These are phyloP conservation scores for Vinca minor DNA, from an alignment of 257 asterid species.

Conservation along the genomic window DNA sequence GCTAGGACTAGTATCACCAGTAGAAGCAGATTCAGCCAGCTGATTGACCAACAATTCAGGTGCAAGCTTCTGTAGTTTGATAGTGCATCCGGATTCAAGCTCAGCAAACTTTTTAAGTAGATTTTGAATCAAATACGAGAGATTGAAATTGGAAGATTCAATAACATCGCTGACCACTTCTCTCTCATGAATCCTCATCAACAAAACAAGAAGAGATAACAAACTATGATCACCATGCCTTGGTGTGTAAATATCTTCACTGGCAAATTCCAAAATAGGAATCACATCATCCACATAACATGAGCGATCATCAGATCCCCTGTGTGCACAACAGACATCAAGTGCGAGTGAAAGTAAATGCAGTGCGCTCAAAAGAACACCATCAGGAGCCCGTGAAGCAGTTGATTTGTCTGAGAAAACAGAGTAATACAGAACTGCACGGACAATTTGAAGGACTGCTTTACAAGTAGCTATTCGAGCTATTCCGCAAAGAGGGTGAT, in stretches of 20 bases:
- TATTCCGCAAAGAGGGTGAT: constrained; percentile 69
- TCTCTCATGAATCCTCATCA: constrained; percentile 69
- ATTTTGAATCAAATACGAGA: constrained; percentile 47
- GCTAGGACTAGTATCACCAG: constrained; percentile 25
- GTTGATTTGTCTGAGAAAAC: constrained; percentile 48
- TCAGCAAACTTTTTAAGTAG: constrained; percentile 57
- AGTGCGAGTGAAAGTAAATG: constrained; percentile 81
- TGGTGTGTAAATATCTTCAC: constrained; percentile 53
- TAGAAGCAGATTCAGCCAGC: constrained; percentile 33
- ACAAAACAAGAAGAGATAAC: constrained; percentile 81
- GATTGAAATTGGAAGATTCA: constrained; percentile 52
- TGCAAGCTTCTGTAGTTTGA: constrained; percentile 63
- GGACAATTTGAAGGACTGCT: constrained; percentile 62
- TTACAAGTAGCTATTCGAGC: constrained; percentile 85
- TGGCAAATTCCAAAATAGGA: constrained; percentile 71
- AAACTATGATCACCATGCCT: constrained; percentile 73
- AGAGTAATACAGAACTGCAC: constrained; percentile 73
- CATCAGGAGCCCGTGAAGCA: constrained; percentile 74
- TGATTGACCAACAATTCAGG: constrained; percentile 73
- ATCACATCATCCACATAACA: constrained; percentile 46
- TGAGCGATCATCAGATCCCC: constrained; percentile 43
- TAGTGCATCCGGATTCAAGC: constrained; percentile 72
- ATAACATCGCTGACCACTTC: constrained; percentile 42
- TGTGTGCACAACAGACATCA: constrained; percentile 60
- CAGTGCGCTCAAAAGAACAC: constrained; percentile 65